phyloP scores from a whole-genome alignment of 2,329 filamentous ascomycete species.

The Stemphylium beticola region DNA sequence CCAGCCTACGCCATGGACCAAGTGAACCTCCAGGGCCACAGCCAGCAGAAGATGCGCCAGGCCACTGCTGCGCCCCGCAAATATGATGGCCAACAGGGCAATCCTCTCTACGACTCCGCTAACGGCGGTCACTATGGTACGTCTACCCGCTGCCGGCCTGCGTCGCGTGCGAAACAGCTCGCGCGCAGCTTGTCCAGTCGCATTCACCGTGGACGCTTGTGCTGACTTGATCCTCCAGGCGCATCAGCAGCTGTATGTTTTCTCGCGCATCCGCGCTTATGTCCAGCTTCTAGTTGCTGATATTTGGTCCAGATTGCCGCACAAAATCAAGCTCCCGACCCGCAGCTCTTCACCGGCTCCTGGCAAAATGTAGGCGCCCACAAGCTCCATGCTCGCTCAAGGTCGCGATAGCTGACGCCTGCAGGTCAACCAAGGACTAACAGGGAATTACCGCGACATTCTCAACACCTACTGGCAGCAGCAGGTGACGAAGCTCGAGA shows the following conservation, averaged over 20 bases:
- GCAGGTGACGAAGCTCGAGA: constrained; percentile 93
- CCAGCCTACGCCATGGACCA: constrained; percentile 44
- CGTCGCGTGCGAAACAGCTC: background rate
- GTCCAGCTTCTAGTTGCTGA: constrained; percentile 32
- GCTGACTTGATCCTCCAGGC: constrained; percentile 54
- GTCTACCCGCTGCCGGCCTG: constrained; percentile 19
- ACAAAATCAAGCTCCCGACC: constrained; percentile 83
- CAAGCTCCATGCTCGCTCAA: background rate
- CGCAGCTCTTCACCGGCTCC: constrained; percentile 89
- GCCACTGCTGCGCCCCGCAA: constrained; percentile 48
- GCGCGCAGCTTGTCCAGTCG: constrained; percentile 10
- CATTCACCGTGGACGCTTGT: constrained; percentile 4
- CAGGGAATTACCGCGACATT: constrained; percentile 93
- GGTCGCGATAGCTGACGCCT: constrained; percentile 28
- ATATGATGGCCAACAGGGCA: constrained; percentile 59
- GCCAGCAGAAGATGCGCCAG: constrained; percentile 49
- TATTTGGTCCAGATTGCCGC: constrained; percentile 72
- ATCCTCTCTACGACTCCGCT: constrained; percentile 54
- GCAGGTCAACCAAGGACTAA: constrained; percentile 93
- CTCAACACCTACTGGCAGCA: constrained; percentile 99
- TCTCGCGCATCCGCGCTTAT: constrained; percentile 19
- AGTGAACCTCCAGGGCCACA: constrained; percentile 44
- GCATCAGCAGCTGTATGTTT: constrained; percentile 70
- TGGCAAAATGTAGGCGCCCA: constrained; percentile 80
- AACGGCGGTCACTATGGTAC: constrained; percentile 59